Conservation (phyloP, 768 basidiomycete species). For the Kwoniella europaea region DNA sequence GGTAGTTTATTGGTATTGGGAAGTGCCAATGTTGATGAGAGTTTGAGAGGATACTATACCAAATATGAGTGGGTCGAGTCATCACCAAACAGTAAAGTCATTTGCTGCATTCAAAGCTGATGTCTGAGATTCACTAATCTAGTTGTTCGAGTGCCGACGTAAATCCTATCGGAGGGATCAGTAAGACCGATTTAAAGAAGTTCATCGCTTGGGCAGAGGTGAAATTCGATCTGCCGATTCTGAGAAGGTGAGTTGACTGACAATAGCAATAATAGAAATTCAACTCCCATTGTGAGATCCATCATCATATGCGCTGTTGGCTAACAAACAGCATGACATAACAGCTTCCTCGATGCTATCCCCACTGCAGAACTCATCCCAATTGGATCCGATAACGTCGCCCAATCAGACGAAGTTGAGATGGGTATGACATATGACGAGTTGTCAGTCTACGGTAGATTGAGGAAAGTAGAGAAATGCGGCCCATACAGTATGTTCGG, state of each 20-base stretch:
- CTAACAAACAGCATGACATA: not conserved
- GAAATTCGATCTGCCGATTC: conserved; percentile 81
- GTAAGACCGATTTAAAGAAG: conserved; percentile 94
- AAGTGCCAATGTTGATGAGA: conserved; percentile 97
- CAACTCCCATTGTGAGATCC: no score
- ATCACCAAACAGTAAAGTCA: no score
- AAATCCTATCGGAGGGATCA: conserved; percentile 97
- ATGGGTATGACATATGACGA: conserved; percentile 99
- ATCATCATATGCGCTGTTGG: no score
- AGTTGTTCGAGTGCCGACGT: conserved; percentile 74
- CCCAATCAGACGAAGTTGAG: conserved; percentile 96
- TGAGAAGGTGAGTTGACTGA: conserved; percentile 67
- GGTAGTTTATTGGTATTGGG: conserved; percentile 95
- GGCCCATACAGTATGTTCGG: conserved; percentile 98
- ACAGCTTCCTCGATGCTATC: conserved; percentile 84
- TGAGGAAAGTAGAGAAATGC: conserved; percentile 95
- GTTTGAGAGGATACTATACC: conserved; percentile 92
- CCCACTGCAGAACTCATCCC: conserved; percentile 98
- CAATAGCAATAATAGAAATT: no score
- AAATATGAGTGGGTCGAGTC: conserved; percentile 82
- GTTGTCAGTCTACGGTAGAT: conserved; percentile 85
- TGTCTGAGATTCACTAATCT: no score
- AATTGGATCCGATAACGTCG: conserved; percentile 81
- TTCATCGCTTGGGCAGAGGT: conserved; percentile 85
- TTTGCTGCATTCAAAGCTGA: no score